Evolutionary conservation across 805 yeast species (phyloP), one percentile per base, ranked within the genome.

Genomic region (Yarrowia deformans): DNA sequence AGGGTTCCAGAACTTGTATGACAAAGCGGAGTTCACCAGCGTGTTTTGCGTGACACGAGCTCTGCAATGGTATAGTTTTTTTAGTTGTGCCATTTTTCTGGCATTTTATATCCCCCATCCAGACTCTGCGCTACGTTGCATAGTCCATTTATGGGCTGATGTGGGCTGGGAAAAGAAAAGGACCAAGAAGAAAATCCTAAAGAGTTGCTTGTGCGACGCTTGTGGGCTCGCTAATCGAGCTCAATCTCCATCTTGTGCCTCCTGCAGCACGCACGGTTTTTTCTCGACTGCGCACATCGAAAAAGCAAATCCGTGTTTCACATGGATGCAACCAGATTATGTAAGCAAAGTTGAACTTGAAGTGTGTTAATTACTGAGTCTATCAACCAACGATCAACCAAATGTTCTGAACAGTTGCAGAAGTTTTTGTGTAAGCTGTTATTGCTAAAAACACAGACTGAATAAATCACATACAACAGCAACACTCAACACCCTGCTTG

Each of bases 251-350:
- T 46, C 55, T 4, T 12, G 16, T 34, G 16, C 13, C 19, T 32
- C 42, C 40, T 50, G 56, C 56, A 49, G 39, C 37, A 10, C 12
- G 40, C 40, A 39, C 40, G 40, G 10, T 39, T 39, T 39, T 39
- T 10, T 35, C 39, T 35, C 39, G 12, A 35, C 12, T 3, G 9
- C 12, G 39, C 39, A 39, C 55, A 50, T 50, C 23, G 40, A 50
- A 50, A 50, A 50, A 50, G 55, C 55, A 50, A 23, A 23, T 23
- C 2, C 29, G 4, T 23, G 29, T 23, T 34, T 34, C 37, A 34
- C 10, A 34, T 34, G 37, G 37, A 7, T 34, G 37, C 37, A 34
- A 8, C 37, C 10, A 34, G 37, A 34, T 34, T 34, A 34, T 34
- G 10, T 34, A 34, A 34, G n/a, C n/a, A n/a, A n/a, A n/a, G n/a